A percentile compares a stretch with the other conserved stretches of the same genome.
These are phyloP conservation scores for Excoecaria cochinchinensis DNA, from an alignment of 345 rosid species.

Conservation along the genomic window DNA sequence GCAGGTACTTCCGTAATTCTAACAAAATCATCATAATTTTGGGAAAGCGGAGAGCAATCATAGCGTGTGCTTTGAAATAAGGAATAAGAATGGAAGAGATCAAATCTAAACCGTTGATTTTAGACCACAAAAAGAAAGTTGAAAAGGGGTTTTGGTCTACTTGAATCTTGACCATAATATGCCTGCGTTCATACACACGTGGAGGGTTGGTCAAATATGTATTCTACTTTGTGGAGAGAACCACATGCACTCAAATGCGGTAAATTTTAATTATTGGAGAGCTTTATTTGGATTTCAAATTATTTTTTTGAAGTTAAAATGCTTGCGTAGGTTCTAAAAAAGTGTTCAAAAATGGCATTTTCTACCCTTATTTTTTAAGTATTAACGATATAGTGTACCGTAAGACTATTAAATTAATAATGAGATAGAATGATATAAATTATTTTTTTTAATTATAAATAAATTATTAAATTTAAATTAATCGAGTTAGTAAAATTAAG, in stretches of 20 bases:
- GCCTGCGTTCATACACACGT: constrained; percentile 43
- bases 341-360: too few relatives aligned
- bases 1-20: constrained; percentile 39
- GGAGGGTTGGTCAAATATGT: constrained; percentile 5
- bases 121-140: background rate
- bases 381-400: too few relatives aligned
- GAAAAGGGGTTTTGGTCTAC: constrained; percentile 22
- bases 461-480: too few relatives aligned
- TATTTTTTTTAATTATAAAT: too few relatives aligned
- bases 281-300: too few relatives aligned
- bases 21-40: constrained; percentile 33
- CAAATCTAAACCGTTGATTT: constrained; percentile 40
- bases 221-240: constrained; percentile 23
- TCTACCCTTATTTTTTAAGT: too few relatives aligned
- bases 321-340: too few relatives aligned
- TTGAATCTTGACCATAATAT: constrained; percentile 34
- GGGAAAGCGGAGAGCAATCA: constrained; percentile 38
- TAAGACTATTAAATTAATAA: too few relatives aligned
- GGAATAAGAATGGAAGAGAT: constrained; percentile 2
- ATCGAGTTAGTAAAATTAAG: too few relatives aligned
- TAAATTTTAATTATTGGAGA: background rate
- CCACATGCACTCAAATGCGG: background rate
- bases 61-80: constrained; percentile 37
- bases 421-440: too few relatives aligned
- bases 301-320: too few relatives aligned